Percentiles rank a stretch among this genome's conserved stretches.
phyloP scores from a whole-genome alignment of 2,329 filamentous ascomycete species.

The Fusarium sp. region DNA sequence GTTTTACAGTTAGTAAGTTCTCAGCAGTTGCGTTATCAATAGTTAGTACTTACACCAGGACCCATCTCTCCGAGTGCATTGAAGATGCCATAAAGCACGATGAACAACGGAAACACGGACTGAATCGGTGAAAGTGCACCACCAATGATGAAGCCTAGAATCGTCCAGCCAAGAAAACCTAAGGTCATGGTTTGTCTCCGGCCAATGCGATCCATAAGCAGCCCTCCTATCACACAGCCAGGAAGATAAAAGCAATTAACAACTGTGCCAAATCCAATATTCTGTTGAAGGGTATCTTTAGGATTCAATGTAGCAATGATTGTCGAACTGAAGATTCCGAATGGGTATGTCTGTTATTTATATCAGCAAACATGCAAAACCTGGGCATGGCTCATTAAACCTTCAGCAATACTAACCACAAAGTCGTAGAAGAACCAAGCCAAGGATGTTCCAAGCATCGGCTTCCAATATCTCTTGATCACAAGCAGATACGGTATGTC shows the following conservation, averaged over 20 bases:
- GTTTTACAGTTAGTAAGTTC: accelerated
- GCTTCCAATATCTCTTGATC: neutral
- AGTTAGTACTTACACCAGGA: neutral
- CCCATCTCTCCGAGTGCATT: conserved; percentile 1
- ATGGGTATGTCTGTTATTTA: neutral
- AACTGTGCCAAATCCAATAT: neutral
- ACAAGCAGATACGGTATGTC: neutral
- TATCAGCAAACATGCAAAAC: neutral
- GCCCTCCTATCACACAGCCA: neutral
- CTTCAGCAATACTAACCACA: neutral
- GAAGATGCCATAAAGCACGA: conserved; percentile 6
- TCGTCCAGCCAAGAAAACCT: neutral
- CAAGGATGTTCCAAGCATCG: neutral
- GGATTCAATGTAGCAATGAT: neutral
- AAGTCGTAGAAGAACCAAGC: conserved; percentile 4
- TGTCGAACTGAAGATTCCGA: neutral
- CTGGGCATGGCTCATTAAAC: neutral
- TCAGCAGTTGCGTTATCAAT: neutral
- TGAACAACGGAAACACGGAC: neutral
- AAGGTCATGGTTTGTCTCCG: conserved; percentile 7
- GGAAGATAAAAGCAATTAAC: neutral
- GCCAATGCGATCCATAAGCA: neutral
- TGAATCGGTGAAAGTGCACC: neutral
- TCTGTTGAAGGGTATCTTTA: neutral
- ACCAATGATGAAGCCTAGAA: neutral